A percentile compares a stretch with the other conserved stretches of the same genome.
Evolutionary conservation across 2,329 filamentous ascomycete genomes (phyloP).

Genomic region (Sclerotinia spermophila): DNA sequence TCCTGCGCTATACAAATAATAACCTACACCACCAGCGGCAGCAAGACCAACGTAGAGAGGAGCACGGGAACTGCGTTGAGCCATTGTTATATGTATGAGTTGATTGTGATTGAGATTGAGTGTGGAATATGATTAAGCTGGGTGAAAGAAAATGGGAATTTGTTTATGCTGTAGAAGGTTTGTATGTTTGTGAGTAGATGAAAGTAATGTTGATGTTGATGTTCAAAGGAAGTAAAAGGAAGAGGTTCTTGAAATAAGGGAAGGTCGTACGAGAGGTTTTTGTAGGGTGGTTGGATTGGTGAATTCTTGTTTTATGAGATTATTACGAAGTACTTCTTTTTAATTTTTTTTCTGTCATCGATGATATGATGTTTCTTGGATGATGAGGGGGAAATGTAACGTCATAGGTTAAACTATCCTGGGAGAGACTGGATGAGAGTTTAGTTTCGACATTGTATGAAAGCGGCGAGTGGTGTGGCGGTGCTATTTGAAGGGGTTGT

Average conservation of each 20-base stretch:
- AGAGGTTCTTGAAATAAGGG: background rate
- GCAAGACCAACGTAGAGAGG: constrained; percentile 53
- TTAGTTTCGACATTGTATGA: too few relatives aligned
- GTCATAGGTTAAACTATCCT: constrained; percentile 9
- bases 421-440: background rate
- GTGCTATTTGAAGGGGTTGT: background rate
- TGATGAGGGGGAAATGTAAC: constrained; percentile 1
- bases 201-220: background rate
- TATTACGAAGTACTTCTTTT: background rate
- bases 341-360: background rate
- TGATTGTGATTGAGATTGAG: background rate
- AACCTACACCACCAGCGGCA: constrained; percentile 67
- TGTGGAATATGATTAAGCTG: background rate
- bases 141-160: background rate
- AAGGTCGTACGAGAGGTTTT: background rate
- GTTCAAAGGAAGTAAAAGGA: background rate
- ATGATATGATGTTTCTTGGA: constrained; percentile 14
- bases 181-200: background rate
- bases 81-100: constrained; percentile 30
- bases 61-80: constrained; percentile 38
- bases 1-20: constrained; percentile 88
- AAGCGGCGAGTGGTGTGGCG: constrained; percentile 6
- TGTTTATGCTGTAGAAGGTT: background rate
- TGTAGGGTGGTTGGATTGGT: background rate
- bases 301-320: background rate